Percentiles rank a stretch among this genome's conserved stretches.
These are phyloP conservation scores for Leccinum obscurum DNA, from an alignment of 768 basidiomycete genomes.

Conservation along the genomic window DNA sequence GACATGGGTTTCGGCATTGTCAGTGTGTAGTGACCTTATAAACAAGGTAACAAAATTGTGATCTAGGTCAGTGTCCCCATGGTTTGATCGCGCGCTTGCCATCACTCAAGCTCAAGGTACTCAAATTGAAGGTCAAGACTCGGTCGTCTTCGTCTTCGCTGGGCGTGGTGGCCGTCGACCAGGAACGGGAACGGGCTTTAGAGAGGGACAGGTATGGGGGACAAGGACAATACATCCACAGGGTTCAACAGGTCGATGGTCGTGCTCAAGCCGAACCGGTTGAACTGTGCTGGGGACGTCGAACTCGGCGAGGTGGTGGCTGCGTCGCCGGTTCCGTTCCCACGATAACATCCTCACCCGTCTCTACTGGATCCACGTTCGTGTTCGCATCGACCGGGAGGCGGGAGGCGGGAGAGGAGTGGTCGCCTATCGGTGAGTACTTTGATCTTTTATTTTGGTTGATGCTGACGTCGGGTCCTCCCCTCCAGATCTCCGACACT, in stretches of 20 bases:
- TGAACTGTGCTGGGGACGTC: constrained; percentile 22
- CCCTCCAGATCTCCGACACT: too few relatives aligned
- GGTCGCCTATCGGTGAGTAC: constrained; percentile 61
- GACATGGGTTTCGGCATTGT: not conserved
- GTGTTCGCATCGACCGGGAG: not conserved
- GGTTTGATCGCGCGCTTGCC: not conserved
- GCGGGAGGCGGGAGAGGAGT: constrained; percentile 18
- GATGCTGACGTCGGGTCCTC: not conserved
- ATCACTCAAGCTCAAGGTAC: not conserved
- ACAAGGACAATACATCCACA: not conserved
- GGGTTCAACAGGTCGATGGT: not conserved
- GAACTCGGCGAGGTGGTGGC: constrained; percentile 24
- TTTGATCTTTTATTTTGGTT: not conserved
- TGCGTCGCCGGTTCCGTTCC: constrained; percentile 7
- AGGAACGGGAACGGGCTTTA: not conserved
- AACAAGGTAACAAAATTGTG: not conserved
- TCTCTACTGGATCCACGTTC: not conserved
- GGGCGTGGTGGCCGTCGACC: not conserved
- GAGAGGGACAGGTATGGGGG: too few relatives aligned
- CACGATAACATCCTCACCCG: not conserved
- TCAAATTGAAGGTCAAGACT: too few relatives aligned
- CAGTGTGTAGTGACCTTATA: too few relatives aligned
- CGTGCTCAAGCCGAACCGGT: constrained; percentile 29
- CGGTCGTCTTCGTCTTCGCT: not conserved
- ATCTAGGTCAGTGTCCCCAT: not conserved